Evolutionary conservation across 1,139 yeast genomes (phyloP).

Genomic region (Blastobotrys illinoisensis): DNA sequence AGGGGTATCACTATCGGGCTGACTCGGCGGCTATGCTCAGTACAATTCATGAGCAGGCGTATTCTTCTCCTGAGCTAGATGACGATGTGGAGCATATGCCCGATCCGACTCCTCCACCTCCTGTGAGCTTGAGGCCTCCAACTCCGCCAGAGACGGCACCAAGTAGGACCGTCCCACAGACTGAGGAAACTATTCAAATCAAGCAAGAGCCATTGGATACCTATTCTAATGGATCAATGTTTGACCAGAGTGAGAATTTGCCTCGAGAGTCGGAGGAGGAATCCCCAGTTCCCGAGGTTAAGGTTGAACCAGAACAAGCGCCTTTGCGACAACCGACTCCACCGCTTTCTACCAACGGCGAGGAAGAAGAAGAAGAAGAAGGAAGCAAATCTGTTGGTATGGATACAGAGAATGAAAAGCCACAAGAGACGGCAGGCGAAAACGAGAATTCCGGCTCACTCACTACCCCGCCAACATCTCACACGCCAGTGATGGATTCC

Average conservation of each 20-base stretch:
- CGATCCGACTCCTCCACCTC: background rate
- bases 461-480: background rate
- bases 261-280: background rate
- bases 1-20: background rate
- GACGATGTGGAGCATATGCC: constrained; percentile 1
- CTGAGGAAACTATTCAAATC: background rate
- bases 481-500: background rate
- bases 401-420: background rate
- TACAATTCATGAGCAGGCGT: constrained; percentile 5
- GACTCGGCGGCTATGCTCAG: background rate
- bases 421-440: background rate
- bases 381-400: background rate
- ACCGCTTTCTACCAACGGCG: background rate
- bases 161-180: background rate
- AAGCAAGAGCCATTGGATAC: constrained; percentile 8
- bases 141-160: background rate
- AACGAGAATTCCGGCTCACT: background rate
- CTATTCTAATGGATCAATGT: background rate
- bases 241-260: background rate
- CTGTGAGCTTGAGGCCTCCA: background rate
- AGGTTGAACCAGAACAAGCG: background rate
- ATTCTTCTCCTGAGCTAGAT: background rate
- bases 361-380: background rate
- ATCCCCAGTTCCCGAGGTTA: background rate
- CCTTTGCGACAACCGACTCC: background rate